phyloP scores from a whole-genome alignment of 371 early-diverging fungal genomes.

The Mortierella sp. region DNA sequence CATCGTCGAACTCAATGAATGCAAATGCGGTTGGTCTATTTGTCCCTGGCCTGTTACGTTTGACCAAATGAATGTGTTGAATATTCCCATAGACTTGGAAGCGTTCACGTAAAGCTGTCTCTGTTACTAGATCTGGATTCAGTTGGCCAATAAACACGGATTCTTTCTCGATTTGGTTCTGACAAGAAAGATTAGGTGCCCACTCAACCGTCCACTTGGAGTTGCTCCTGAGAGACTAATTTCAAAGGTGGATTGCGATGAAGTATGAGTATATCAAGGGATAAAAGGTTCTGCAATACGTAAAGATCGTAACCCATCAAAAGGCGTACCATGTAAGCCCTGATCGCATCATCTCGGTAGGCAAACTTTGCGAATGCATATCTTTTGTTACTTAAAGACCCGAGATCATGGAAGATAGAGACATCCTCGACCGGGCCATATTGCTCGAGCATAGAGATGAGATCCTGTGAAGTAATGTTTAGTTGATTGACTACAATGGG shows the following conservation, averaged over 20 bases:
- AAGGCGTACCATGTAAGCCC: slow-evolving; percentile 71
- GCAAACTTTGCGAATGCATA: slow-evolving; percentile 81
- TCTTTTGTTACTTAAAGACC: slow-evolving; percentile 59
- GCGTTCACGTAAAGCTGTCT: slow-evolving; percentile 59
- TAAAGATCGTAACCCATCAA: not conserved
- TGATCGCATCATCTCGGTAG: slow-evolving; percentile 87
- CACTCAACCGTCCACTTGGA: slow-evolving; percentile 77
- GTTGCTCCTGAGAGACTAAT: slow-evolving; percentile 47
- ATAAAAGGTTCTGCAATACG: too few species aligned
- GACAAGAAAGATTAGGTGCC: slow-evolving; percentile 67
- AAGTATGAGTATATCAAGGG: not conserved
- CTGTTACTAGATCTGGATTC: slow-evolving; percentile 61
- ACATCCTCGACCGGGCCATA: slow-evolving; percentile 84
- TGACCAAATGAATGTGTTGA: slow-evolving; percentile 64
- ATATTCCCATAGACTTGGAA: slow-evolving; percentile 76
- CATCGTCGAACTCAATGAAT: slow-evolving; percentile 74
- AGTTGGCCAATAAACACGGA: slow-evolving; percentile 83
- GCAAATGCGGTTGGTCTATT: slow-evolving; percentile 57
- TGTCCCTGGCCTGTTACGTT: slow-evolving; percentile 46
- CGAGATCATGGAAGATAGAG: slow-evolving; percentile 64
- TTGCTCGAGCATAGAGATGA: slow-evolving; percentile 54
- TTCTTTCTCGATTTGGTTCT: slow-evolving; percentile 62
- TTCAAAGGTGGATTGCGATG: not conserved
- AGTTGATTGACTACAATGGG: not conserved
- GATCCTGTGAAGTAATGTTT: slow-evolving; percentile 33